These are phyloP conservation scores for Gracilaria domingensis DNA, from an alignment of 23 red algal species.

Conservation along the genomic window DNA sequence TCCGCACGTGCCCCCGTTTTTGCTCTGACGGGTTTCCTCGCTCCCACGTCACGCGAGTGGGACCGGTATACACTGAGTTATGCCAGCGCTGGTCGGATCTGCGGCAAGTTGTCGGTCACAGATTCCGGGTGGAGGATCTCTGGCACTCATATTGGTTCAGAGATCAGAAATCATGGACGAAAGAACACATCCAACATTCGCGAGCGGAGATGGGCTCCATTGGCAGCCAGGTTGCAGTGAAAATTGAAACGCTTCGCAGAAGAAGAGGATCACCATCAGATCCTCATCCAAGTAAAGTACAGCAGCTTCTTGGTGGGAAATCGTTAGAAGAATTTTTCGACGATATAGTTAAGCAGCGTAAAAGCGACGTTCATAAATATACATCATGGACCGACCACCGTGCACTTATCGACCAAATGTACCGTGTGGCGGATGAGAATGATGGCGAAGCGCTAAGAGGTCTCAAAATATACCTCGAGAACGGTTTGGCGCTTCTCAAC, in stretches of 20 bases:
- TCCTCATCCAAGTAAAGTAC: background rate
- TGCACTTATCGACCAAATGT: background rate
- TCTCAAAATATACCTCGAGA: background rate
- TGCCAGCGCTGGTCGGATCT: background rate
- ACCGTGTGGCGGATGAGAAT: background rate
- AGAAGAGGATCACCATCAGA: background rate
- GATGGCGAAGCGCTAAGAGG: background rate
- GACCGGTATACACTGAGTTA: background rate
- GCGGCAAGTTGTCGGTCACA: background rate
- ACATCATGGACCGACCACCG: background rate
- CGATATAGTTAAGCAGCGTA: background rate
- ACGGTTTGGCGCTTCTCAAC: background rate
- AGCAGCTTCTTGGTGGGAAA: background rate
- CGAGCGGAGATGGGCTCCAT: background rate
- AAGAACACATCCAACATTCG: background rate
- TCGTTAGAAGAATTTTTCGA: background rate
- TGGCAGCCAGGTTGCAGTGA: background rate
- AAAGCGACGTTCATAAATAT: background rate
- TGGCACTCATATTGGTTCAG: background rate
- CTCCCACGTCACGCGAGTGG: background rate
- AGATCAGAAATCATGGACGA: background rate
- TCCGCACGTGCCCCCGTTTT: background rate
- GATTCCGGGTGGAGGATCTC: background rate
- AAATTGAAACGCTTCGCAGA: background rate
- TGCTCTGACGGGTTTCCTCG: background rate